These are phyloP conservation scores for Lolium rigidum DNA, from an alignment of 176 grass and related monocot species.

Conservation along the genomic window DNA sequence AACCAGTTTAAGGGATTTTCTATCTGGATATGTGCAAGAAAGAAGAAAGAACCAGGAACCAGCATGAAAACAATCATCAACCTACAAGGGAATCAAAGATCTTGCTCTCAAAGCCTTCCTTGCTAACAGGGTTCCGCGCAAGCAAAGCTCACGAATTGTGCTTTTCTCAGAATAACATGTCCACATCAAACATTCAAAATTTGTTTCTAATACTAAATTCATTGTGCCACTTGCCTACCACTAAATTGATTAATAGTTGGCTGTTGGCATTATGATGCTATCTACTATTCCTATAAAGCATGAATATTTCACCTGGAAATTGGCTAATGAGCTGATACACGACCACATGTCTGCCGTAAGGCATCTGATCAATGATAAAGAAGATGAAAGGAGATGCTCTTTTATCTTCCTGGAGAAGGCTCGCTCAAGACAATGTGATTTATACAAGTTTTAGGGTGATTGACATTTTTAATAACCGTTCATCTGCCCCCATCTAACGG, in stretches of 20 bases:
- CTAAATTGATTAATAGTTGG: conserved; percentile 53
- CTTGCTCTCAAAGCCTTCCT: conserved; percentile 34
- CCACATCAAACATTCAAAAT: conserved; percentile 55
- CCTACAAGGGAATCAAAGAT: conserved; percentile 46
- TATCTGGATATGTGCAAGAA: conserved; percentile 31
- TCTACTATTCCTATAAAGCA: conserved; percentile 39
- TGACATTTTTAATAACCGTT: too few relatives aligned
- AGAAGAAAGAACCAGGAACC: conserved; percentile 57
- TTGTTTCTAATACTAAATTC: conserved; percentile 56
- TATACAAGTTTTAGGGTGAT: too few relatives aligned
- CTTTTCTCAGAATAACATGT: conserved; percentile 57
- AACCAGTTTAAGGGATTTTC: conserved; percentile 19
- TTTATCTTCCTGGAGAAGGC: conserved; percentile 73
- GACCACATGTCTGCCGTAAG: conserved; percentile 77
- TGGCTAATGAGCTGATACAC: conserved; percentile 63
- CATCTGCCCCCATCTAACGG: too few relatives aligned
- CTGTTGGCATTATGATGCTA: conserved; percentile 32
- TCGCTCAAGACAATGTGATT: conserved; percentile 55
- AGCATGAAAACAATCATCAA: conserved; percentile 43
- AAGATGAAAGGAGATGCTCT: conserved; percentile 75
- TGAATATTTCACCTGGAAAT: conserved; percentile 57
- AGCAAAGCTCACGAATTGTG: conserved; percentile 29
- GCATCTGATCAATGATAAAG: conserved; percentile 73
- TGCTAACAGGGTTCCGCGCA: conserved; percentile 38
- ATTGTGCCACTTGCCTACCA: conserved; percentile 46